phyloP scores from a whole-genome alignment of 2,329 filamentous ascomycete genomes.

The Rutstroemia sp. region DNA sequence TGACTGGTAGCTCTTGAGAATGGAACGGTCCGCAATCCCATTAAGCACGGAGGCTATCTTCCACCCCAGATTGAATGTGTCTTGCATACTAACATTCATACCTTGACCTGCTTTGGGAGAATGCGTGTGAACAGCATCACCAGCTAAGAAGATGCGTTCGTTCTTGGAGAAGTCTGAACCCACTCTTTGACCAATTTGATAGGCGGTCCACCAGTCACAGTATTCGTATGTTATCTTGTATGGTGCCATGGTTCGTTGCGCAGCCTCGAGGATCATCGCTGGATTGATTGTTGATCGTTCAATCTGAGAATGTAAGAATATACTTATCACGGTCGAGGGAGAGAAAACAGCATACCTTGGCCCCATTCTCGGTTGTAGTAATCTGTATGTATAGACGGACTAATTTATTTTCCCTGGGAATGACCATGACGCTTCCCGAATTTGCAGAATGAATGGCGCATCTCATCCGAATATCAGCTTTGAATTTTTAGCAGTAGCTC shows the following conservation, averaged over 20 bases:
- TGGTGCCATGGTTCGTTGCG: constrained; percentile 56
- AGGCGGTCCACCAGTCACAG: constrained; percentile 56
- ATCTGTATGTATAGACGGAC: constrained; percentile 60
- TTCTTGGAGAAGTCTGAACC: constrained; percentile 39
- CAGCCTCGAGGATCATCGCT: constrained; percentile 53
- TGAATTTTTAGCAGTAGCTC: constrained; percentile 50
- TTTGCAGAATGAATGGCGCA: constrained; percentile 44
- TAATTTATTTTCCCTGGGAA: constrained; percentile 49
- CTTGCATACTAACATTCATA: constrained; percentile 51
- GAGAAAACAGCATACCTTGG: constrained; percentile 16
- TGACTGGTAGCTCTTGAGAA: constrained; percentile 52
- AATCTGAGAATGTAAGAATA: constrained; percentile 29
- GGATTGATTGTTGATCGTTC: constrained; percentile 57
- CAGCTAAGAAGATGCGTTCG: constrained; percentile 45
- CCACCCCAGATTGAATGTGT: constrained; percentile 58
- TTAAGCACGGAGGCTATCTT: constrained; percentile 37
- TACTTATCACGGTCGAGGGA: not conserved
- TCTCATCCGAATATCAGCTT: constrained; percentile 54
- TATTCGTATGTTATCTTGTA: constrained; percentile 59
- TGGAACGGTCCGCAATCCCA: constrained; percentile 37
- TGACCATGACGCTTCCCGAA: constrained; percentile 51
- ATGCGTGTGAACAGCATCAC: constrained; percentile 45
- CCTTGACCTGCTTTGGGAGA: constrained; percentile 58
- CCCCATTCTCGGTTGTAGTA: constrained; percentile 37
- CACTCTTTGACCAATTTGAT: constrained; percentile 51